Base-by-base conservation (phyloP, 108 stramenopile genomes). In the Cyclotella choctawhatcheeana region DNA sequence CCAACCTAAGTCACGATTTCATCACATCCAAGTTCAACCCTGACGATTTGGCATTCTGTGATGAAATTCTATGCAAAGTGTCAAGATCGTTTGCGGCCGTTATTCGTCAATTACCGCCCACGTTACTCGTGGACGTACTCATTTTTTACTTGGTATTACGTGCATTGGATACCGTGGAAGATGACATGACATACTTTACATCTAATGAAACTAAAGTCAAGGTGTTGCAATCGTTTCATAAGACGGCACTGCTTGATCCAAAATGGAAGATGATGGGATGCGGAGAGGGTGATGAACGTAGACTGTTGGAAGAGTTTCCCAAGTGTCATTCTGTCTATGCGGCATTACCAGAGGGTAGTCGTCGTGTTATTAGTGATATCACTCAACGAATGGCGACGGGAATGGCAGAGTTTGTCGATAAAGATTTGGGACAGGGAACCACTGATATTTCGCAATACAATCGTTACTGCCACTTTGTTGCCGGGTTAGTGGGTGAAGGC, bases 401-500 rank as follows among this genome's bases (percentile, higher is more conserved):
- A 18, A 58, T 58, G 56, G 56, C 56, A 14, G 56, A 58, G 60
- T 99, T 95, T 78, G 98, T 97, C 3, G 88, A 73, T 50, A 97
- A 96, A 66, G 99, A 99, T 77, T 75, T 99, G 25, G 97, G 96
- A 30, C 96, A 99, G 77, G 99, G 99, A 20, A 99, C 99, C 0
- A 67, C 58, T 22, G 93, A 97, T 68, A 47, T 94, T 7, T 59
- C 62, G 14, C 89, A 98, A 53, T 99, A 99, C 83, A 93, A 98
- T 76, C 78, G 90, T 18, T 99, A 99, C 77, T 99, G 99, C 71
- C 99, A 99, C 76, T 97, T 92, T 62, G 98, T 98, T 8, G 98
- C 99, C 12, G 99, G 99, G 30, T 85, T 99, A 22, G 99, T 99
- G 3, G 99, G 95, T 5, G 98, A 99, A 74, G 99, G 99, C 29